A percentile compares a stretch with the other conserved stretches of the same genome.
Evolutionary conservation across 345 rosid genomes (phyloP).

Genomic region (Erysimum cheiranthoides): DNA sequence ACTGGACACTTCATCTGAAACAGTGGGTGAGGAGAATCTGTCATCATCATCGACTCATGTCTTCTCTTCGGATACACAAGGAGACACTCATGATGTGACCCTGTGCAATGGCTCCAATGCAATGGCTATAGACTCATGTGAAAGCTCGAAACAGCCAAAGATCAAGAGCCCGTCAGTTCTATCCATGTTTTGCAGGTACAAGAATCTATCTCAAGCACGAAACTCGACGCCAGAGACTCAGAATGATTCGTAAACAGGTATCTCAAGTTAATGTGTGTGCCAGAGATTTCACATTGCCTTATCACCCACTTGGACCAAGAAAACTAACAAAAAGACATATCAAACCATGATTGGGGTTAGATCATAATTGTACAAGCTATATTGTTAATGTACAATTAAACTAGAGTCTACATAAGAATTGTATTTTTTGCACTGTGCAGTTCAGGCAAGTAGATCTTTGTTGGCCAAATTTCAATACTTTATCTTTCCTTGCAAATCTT

Average conservation of each 20-base stretch:
- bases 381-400: constrained; percentile 11
- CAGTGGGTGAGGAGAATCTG: constrained; percentile 36
- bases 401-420: neutral
- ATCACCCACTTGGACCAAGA: too few relatives aligned
- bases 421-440: neutral
- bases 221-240: constrained; percentile 8
- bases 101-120: constrained; percentile 7
- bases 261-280: neutral
- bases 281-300: too few relatives aligned
- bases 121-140: constrained; percentile 39
- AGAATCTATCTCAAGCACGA: constrained; percentile 36
- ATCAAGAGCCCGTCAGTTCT: constrained; percentile 49
- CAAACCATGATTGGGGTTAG: too few relatives aligned
- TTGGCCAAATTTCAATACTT: neutral
- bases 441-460: neutral
- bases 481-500: too few relatives aligned
- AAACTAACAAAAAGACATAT: too few relatives aligned
- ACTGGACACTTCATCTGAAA: constrained; percentile 36
- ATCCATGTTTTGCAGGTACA: constrained; percentile 63
- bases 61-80: constrained; percentile 10
- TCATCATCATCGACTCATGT: constrained; percentile 26
- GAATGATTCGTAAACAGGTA: neutral
- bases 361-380: too few relatives aligned
- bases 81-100: constrained; percentile 7
- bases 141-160: constrained; percentile 30